Percentiles rank a stretch among this genome's conserved stretches.
Conservation (phyloP, 768 basidiomycete genomes). For the Termitomyces sp. region DNA sequence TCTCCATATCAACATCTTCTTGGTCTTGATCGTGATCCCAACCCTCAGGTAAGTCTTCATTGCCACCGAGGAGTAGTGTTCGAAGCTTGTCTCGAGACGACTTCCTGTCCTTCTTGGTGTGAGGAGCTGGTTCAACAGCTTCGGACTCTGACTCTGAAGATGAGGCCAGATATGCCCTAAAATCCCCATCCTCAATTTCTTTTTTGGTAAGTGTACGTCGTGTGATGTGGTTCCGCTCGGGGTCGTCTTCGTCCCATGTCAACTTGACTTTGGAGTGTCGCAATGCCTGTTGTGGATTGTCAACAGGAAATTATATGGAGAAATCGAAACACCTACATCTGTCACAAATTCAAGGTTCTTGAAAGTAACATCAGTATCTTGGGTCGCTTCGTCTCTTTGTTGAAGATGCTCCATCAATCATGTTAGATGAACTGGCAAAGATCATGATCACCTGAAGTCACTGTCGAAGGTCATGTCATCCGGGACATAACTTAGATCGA, state of each 20-base stretch:
- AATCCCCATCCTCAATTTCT: conserved; percentile 91
- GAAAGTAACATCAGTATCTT: conserved; percentile 55
- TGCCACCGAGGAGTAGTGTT: conserved; percentile 67
- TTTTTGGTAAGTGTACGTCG: conserved; percentile 74
- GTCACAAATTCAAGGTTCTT: conserved; percentile 89
- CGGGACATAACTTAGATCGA: conserved; percentile 93
- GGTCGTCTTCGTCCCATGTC: conserved; percentile 98
- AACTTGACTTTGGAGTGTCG: conserved; percentile 97
- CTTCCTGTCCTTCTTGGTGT: conserved; percentile 33
- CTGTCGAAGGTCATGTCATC: conserved; percentile 84
- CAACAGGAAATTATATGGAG: not conserved
- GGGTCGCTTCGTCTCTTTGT: conserved; percentile 79
- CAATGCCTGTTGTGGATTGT: conserved; percentile 59
- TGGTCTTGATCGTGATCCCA: conserved; percentile 58
- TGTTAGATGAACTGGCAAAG: not conserved
- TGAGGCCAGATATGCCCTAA: conserved; percentile 74
- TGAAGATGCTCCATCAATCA: not conserved
- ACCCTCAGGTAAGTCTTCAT: conserved; percentile 76
- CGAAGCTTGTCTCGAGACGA: conserved; percentile 69
- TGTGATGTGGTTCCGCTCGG: conserved; percentile 77
- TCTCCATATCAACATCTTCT: conserved; percentile 82
- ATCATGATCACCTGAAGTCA: conserved; percentile 55
- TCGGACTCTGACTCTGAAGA: conserved; percentile 58
- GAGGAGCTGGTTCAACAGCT: conserved; percentile 16
- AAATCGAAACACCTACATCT: conserved; percentile 56